Evolutionary conservation across 2,329 filamentous ascomycete species (phyloP).

Genomic region (Cordyceps tenuipes): DNA sequence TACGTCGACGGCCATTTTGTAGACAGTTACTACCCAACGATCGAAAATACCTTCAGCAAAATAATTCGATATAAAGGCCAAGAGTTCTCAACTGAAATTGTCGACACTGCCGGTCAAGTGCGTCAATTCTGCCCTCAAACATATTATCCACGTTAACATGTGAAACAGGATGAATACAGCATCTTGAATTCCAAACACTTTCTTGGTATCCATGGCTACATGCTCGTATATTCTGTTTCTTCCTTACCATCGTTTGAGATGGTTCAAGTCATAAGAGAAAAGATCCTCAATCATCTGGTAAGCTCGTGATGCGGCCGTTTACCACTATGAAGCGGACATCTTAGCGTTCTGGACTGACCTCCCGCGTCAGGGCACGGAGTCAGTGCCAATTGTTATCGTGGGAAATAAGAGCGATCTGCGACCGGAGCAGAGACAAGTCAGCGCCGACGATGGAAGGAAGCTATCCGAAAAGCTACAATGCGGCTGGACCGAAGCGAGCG

Average conservation of each 20-base stretch:
- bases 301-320: conserved; percentile 22
- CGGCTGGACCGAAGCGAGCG: conserved; percentile 90
- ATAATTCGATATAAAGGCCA: conserved; percentile 88
- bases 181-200: conserved; percentile 98
- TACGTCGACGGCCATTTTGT: conserved; percentile 98
- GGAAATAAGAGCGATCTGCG: conserved; percentile 95
- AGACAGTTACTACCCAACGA: conserved; percentile 97
- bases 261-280: conserved; percentile 91
- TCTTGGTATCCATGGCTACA: conserved; percentile 97
- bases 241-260: conserved; percentile 95
- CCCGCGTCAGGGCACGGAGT: conserved; percentile 66
- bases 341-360: neutral
- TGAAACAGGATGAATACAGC: conserved; percentile 81
- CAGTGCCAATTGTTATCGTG: conserved; percentile 87
- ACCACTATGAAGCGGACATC: neutral
- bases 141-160: conserved; percentile 7
- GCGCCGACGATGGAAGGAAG: conserved; percentile 73
- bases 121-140: conserved; percentile 17
- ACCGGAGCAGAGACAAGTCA: conserved; percentile 87
- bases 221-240: conserved; percentile 96
- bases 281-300: conserved; percentile 93
- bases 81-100: conserved; percentile 92
- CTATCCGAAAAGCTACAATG: conserved; percentile 82
- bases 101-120: conserved; percentile 94
- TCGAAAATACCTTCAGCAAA: conserved; percentile 98